Percentiles rank a stretch among this genome's conserved stretches.
phyloP scores from a whole-genome alignment of 164 flowering plant genomes.

The Berberis vulgaris region DNA sequence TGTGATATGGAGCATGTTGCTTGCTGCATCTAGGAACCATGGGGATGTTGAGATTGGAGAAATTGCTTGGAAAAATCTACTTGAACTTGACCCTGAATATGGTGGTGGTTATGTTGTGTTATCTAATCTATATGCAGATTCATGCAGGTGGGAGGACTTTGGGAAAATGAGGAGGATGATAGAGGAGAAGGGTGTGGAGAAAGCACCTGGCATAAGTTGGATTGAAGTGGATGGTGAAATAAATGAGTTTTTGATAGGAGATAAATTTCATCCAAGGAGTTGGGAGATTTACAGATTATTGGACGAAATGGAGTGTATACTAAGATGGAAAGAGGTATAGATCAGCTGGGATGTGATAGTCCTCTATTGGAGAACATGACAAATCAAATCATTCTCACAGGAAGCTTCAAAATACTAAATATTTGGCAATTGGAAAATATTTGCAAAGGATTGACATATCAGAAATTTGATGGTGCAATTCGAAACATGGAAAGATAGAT shows the following conservation, averaged over 20 bases:
- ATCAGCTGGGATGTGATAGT: background rate
- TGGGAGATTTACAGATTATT: constrained; percentile 8
- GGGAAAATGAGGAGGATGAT: constrained; percentile 9
- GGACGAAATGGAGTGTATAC: constrained; percentile 4
- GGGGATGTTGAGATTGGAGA: constrained; percentile 10
- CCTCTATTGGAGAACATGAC: too few species aligned
- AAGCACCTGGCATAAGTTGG: constrained; percentile 7
- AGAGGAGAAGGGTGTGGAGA: constrained; percentile 5
- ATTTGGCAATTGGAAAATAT: too few species aligned
- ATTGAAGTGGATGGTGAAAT: constrained; percentile 12
- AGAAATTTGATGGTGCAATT: too few species aligned
- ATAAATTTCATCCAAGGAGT: constrained; percentile 9
- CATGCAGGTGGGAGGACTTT: constrained; percentile 13
- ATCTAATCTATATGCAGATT: constrained; percentile 12
- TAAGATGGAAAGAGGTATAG: constrained; percentile 7
- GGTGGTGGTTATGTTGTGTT: constrained; percentile 10
- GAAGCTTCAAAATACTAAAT: too few species aligned
- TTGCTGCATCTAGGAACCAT: constrained; percentile 13
- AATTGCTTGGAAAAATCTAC: constrained; percentile 4
- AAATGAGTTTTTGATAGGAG: constrained; percentile 12
- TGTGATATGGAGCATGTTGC: constrained; percentile 12
- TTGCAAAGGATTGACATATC: too few species aligned
- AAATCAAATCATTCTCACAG: too few species aligned
- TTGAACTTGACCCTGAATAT: constrained; percentile 9
- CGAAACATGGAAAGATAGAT: too few species aligned